phyloP scores from a whole-genome alignment of 2,329 filamentous ascomycete genomes.

The Cercospora nicotianae region DNA sequence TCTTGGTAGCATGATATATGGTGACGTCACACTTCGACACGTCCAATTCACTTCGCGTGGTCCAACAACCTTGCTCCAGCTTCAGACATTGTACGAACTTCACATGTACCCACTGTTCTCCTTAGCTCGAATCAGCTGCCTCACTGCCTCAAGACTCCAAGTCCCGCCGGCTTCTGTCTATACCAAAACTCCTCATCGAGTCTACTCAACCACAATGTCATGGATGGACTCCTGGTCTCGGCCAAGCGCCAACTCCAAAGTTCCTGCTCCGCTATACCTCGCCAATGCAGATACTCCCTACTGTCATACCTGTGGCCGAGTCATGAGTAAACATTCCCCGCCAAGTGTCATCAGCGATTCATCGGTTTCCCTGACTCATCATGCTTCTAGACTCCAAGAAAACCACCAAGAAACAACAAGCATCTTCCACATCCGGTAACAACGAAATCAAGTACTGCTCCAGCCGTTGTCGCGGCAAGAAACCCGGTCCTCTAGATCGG shows the following conservation, averaged over 20 bases:
- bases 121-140: not conserved
- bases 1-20: not conserved
- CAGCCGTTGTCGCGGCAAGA: slow-evolving; percentile 53
- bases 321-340: slow-evolving; percentile 46
- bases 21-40: not conserved
- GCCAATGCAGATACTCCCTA: slow-evolving; percentile 53
- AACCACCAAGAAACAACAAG: slow-evolving; percentile 28
- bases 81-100: not conserved
- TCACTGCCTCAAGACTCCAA: not conserved
- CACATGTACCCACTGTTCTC: not conserved
- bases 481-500: slow-evolving; percentile 46
- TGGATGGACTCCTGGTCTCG: slow-evolving; percentile 50
- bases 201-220: slow-evolving; percentile 50
- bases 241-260: slow-evolving; percentile 29
- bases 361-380: not conserved
- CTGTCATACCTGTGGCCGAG: slow-evolving; percentile 58
- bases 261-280: slow-evolving; percentile 49
- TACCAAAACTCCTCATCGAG: slow-evolving; percentile 51
- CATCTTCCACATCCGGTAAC: slow-evolving; percentile 15
- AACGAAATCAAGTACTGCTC: slow-evolving; percentile 58
- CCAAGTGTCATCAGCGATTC: not conserved
- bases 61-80: not conserved
- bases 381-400: slow-evolving; percentile 23
- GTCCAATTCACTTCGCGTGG: not conserved
- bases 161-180: slow-evolving; percentile 27